Percentiles rank a stretch among this genome's conserved stretches.
phyloP scores from a whole-genome alignment of 2,329 filamentous ascomycete genomes.

The Coniella lustricola region DNA sequence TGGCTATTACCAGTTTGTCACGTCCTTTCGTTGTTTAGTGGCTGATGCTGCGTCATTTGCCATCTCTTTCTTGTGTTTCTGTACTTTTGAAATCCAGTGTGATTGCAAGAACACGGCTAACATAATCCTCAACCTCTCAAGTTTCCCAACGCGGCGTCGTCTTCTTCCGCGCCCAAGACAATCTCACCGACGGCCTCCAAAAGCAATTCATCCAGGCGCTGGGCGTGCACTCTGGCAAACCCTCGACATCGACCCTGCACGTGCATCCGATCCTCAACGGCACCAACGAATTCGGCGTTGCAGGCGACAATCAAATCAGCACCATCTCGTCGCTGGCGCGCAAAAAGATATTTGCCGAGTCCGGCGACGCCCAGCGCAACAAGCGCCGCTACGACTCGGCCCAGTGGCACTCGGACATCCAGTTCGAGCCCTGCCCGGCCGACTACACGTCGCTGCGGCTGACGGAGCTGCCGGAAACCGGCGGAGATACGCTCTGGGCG shows the following conservation, averaged over 20 bases:
- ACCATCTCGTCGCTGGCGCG: constrained; percentile 36
- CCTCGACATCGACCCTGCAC: constrained; percentile 37
- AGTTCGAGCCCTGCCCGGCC: constrained; percentile 51
- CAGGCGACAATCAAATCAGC: constrained; percentile 34
- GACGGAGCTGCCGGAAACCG: constrained; percentile 46
- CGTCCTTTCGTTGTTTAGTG: neutral
- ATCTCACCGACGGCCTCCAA: constrained; percentile 36
- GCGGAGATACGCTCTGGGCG: constrained; percentile 54
- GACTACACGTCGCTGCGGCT: constrained; percentile 57
- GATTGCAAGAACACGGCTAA: neutral
- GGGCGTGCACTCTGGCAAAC: constrained; percentile 42
- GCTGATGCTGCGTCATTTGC: no score
- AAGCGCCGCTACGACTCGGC: constrained; percentile 26
- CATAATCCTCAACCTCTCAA: constrained; percentile 14
- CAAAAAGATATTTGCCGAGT: constrained; percentile 22
- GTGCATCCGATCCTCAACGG: constrained; percentile 39
- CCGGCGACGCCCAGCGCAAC: constrained; percentile 19
- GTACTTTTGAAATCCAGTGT: no score
- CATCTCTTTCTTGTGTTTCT: neutral
- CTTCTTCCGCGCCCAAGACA: constrained; percentile 41
- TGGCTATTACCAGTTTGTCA: constrained; percentile 14
- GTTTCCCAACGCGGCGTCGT: constrained; percentile 45
- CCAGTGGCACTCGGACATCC: constrained; percentile 48
- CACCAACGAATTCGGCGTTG: constrained; percentile 30
- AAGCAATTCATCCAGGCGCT: constrained; percentile 40